Evolutionary conservation across 2,329 filamentous ascomycete genomes (phyloP), one percentile per base, ranked within the genome.

Genomic region (Hypomyces perniciosus): DNA sequence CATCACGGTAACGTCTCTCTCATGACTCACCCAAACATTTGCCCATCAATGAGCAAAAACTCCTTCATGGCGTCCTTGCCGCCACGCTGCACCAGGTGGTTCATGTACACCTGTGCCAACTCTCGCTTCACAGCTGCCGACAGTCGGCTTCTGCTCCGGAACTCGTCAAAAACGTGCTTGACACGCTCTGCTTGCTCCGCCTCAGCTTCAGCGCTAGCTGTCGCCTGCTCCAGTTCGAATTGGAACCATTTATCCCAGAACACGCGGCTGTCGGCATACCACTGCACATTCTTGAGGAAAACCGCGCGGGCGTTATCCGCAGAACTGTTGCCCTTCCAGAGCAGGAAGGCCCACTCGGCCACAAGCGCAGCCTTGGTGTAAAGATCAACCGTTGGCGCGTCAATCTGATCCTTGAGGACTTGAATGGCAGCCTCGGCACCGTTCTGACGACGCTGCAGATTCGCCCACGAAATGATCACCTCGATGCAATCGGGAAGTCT

Each of bases 181-280:
- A 97, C 83, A n/a, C 85, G 85, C 57, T 83, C 76, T 47, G 84
- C 82, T 51, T 90, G 82, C 51, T 81, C 73, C 1, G 74, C 60
- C 62, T 92, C 88, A 2, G 78, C 75, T 45, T 83, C 79, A 1
- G 76, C 71, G 54, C 74, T 84, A 1, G 43, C 7, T 8, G 84
- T 85, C 8, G 88, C 86, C 66, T 96, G 91, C 51, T 88, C 83
- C 44, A 95, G 75, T 72, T 99, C 93, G 63, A 99, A 96, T 52
- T 86, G 76, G 49, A 97, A 79, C 76, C 90, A 97, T 62, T 82
- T 88, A 59, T 84, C 77, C 92, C 93, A 99, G 75, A 97, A 97
- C 40, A 88, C 76, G 33, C 84, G 81, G 67, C 90, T 96, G 64
- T 93, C 88, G 2, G 85, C 77, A 65, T 95, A 96, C 76, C 84